Evolutionary conservation across 768 basidiomycete genomes (phyloP), one percentile per base, ranked within the genome.

Genomic region (Neoboletus magnificus): DNA sequence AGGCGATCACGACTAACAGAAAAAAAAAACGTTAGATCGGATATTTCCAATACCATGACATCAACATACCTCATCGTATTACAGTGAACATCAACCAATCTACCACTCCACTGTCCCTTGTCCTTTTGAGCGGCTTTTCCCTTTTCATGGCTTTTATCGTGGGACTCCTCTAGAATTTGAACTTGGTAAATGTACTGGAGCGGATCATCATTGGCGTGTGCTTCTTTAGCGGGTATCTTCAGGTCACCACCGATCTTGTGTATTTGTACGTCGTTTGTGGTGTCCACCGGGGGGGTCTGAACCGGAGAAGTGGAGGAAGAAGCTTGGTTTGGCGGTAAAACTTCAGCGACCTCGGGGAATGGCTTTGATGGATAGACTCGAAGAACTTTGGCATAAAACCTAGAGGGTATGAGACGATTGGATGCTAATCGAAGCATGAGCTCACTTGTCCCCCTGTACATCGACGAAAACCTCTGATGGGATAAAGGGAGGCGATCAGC

Each of bases 121-220:
- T 79, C 78, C 66, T 86, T 87, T 41, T 75, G 76, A 50, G 76
- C 71, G 23, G 72, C 76, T 71, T 79, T 83, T 45, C 73, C 79
- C 67, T 82, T 86, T 67, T 81, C 84, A 62, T 81, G 79, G 50
- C 82, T 80, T 63, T 85, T 87, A 56, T 85, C 84, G 58, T 84
- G 81, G 61, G 86, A 83, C 42, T 89, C 79, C 60, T 92, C 91
- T 33, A 93, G 79, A 46, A 98, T 81, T 62, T 91, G 87, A 22
- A 93, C 86, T 74, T 87, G 89, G 74, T 98, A 98, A 64, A 81
- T 82, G 73, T 98, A 98, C 50, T 82, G 78, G 47, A 79, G 75
- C 1, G 96, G 91, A 66, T 92, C 86, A 70, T 98, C 96, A 32
- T 76, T 76, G 42, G 75, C 71, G 45, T 81, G 79, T 3, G 87